These are phyloP conservation scores for Fusarium acutatum DNA, from an alignment of 2,329 filamentous ascomycete genomes.

Conservation along the genomic window DNA sequence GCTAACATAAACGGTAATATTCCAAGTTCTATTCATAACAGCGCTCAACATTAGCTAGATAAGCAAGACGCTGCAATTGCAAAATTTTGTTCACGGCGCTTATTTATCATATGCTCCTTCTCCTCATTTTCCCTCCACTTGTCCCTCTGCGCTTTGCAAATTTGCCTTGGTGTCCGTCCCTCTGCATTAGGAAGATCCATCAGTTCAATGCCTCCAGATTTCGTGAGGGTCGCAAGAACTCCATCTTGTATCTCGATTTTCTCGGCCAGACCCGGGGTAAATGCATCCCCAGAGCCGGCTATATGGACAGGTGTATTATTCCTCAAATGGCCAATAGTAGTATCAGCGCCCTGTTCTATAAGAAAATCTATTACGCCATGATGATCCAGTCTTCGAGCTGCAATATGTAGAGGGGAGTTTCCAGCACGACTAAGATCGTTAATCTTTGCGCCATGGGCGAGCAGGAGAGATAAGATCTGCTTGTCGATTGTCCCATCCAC, in stretches of 20 bases:
- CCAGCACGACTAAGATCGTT: not conserved
- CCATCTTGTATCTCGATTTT: not conserved
- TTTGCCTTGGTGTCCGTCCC: not conserved
- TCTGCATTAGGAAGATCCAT: not conserved
- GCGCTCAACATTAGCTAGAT: too few relatives aligned
- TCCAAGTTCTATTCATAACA: too few relatives aligned
- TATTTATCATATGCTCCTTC: accelerated
- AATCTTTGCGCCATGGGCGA: not conserved
- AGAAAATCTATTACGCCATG: not conserved
- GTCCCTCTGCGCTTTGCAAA: accelerated
- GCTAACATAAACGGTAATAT: accelerated
- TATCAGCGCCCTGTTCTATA: not conserved
- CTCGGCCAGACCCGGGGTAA: accelerated
- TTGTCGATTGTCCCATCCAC: not conserved
- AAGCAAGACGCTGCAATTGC: not conserved
- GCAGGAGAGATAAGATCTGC: not conserved
- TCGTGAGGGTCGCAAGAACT: not conserved
- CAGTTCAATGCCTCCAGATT: accelerated
- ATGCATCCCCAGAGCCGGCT: not conserved
- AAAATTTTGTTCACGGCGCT: accelerated
- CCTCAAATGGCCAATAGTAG: not conserved
- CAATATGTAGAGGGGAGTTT: not conserved
- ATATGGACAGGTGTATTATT: not conserved
- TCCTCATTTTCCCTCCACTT: not conserved
- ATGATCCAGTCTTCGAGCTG: not conserved